phyloP scores from a whole-genome alignment of 768 basidiomycete genomes.

The Hemileccinum rubropunctum region DNA sequence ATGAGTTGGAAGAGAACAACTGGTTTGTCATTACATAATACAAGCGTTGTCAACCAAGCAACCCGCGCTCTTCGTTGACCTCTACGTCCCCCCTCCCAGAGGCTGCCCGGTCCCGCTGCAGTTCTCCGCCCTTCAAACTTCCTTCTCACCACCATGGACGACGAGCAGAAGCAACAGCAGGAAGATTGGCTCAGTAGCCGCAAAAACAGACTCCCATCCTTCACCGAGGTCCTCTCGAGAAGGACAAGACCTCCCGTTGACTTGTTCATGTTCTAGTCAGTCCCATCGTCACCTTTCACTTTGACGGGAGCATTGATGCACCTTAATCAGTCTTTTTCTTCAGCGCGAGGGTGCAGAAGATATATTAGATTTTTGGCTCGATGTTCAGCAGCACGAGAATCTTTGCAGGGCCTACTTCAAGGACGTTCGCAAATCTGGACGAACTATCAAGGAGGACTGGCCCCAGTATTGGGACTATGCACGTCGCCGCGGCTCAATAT shows the following conservation, averaged over 20 bases:
- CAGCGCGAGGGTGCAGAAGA: constrained; percentile 97
- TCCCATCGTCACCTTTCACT: constrained; percentile 20
- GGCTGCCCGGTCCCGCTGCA: constrained; percentile 11
- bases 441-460: constrained; percentile 95
- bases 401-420: constrained; percentile 99
- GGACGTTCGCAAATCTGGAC: constrained; percentile 93
- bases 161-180: constrained; percentile 50
- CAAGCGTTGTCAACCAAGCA: constrained; percentile 5
- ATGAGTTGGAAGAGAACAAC: constrained; percentile 17
- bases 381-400: constrained; percentile 99
- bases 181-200: constrained; percentile 75
- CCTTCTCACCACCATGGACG: constrained; percentile 41
- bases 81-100: constrained; percentile 8
- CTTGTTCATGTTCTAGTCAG: constrained; percentile 98
- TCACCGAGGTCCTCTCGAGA: constrained; percentile 87
- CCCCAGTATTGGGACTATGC: constrained; percentile 98
- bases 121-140: constrained; percentile 5
- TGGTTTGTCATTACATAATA: constrained; percentile 28
- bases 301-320: constrained; percentile 6
- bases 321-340: constrained; percentile 71
- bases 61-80: constrained; percentile 19
- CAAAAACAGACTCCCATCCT: constrained; percentile 78
- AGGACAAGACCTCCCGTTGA: constrained; percentile 94
- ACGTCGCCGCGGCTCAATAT: constrained; percentile 86
- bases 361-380: constrained; percentile 97